Base-by-base conservation (phyloP, 2,329 filamentous ascomycete species). In the Arthrobotrys pseudoclavata region DNA sequence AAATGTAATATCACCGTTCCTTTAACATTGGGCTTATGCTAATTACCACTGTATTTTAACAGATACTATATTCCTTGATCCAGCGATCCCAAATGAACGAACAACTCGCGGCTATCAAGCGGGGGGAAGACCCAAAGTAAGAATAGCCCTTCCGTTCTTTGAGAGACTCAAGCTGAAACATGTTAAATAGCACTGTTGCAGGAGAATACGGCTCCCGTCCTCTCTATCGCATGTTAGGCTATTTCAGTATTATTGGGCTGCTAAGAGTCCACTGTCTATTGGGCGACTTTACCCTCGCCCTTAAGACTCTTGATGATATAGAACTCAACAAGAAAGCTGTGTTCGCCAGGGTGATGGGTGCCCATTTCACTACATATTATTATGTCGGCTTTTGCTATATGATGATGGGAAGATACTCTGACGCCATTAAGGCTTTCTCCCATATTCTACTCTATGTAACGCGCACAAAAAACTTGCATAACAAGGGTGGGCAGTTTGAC, bases 301-400 rank as follows among this genome's bases (percentile, higher is more conserved):
- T 99, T 83, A 99, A 98, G 90, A 99, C 96, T 40, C 92, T 99
- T 81, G 96, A 99, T 84, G 95, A 98, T 84, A 98, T 99, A 83
- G 96, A 99, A 89, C 91, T 99, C 83, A 99, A 98, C 89, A 99
- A 99, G 89, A 98, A 98, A 88, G 94, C 96, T 85, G 98, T 98
- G 93, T 99, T 99, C 84, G 95, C 96, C 79, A 93, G 96, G 81
- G 96, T 99, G 84, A 98, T 99, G 96, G 95, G 96, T 68, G 96
- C 96, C 74, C 96, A 99, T 88, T 98, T 98, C 87, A 97, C 95
- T 81, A 99, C 96, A 80, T 81, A 79, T 42, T 99, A 99, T 90
- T 98, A 98, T 85, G 95, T 99, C 79, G 96, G 96, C 82, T 99
- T 99, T 90, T 97, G 93, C 81, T 99, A 99, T 91, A 98, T 99